Conservation (phyloP, 2,329 filamentous ascomycete species). For the Cylindrodendrum hubeiense region DNA sequence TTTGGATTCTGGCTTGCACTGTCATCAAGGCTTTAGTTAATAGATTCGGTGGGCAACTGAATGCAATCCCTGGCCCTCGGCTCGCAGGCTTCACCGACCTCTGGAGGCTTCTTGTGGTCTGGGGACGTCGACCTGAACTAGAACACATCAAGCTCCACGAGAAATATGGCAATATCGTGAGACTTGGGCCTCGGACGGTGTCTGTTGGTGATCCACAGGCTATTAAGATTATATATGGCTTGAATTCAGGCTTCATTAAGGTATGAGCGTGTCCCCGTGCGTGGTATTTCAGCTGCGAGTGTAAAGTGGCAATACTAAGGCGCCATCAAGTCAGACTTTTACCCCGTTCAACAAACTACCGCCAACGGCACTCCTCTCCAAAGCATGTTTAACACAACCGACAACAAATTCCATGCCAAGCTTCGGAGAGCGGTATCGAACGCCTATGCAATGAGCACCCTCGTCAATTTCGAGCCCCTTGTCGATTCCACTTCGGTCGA, state of each 20-base stretch:
- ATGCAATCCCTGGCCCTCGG: constrained; percentile 9
- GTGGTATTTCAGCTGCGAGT: neutral
- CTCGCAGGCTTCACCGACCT: constrained; percentile 19
- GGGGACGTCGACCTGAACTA: constrained; percentile 25
- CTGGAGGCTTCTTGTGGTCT: constrained; percentile 28
- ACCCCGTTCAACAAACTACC: constrained; percentile 23
- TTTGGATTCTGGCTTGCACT: neutral
- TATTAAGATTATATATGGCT: constrained; percentile 22
- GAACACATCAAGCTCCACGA: constrained; percentile 27
- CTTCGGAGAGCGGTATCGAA: constrained; percentile 20
- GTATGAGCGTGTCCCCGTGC: neutral
- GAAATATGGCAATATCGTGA: constrained; percentile 18
- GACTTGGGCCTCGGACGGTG: constrained; percentile 19
- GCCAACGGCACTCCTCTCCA: constrained; percentile 13
- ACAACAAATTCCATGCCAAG: constrained; percentile 24
- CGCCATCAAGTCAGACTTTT: constrained; percentile 9
- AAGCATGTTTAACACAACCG: constrained; percentile 22
- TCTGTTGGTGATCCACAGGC: constrained; percentile 21
- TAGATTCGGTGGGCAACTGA: constrained; percentile 22
- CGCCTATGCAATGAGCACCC: constrained; percentile 25
- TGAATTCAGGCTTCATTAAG: constrained; percentile 25
- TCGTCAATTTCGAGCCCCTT: constrained; percentile 21
- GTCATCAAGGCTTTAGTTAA: constrained; percentile 8
- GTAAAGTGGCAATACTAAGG: neutral
- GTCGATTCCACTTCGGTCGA: constrained; percentile 21